Evolutionary conservation across 345 rosid species (phyloP).

Genomic region (Gossypium ekmanianum): DNA sequence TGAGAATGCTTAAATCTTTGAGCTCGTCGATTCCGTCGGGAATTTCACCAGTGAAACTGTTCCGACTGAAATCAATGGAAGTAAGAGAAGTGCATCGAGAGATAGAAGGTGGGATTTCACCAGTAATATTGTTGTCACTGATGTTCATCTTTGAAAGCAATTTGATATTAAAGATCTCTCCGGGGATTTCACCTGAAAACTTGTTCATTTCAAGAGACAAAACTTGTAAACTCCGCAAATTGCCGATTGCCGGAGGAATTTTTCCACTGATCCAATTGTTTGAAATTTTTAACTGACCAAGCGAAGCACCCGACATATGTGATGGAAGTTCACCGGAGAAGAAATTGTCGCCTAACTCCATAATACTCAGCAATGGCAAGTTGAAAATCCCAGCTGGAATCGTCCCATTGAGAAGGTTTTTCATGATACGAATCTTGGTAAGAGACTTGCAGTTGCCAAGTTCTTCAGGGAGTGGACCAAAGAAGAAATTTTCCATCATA

Average conservation of each 20-base stretch:
- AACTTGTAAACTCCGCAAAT: conserved; percentile 37
- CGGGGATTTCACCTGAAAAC: conserved; percentile 51
- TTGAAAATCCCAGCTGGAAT: conserved; percentile 71
- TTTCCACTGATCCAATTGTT: conserved; percentile 58
- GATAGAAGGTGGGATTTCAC: conserved; percentile 56
- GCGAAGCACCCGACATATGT: conserved; percentile 45
- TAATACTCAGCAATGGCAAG: conserved; percentile 37
- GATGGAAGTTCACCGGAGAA: conserved; percentile 74
- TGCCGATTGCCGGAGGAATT: conserved; percentile 65
- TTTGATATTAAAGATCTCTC: conserved; percentile 46
- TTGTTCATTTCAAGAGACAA: conserved; percentile 48
- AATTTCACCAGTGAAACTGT: conserved; percentile 53
- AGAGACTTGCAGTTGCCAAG: conserved; percentile 67
- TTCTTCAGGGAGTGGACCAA: conserved; percentile 67
- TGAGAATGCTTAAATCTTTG: conserved; percentile 51
- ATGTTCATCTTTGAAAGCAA: conserved; percentile 42
- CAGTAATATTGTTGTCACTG: conserved; percentile 54
- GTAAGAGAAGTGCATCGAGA: conserved; percentile 40
- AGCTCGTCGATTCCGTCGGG: conserved; percentile 49
- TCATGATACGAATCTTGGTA: conserved; percentile 43
- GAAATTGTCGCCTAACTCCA: conserved; percentile 59
- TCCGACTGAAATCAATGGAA: conserved; percentile 63
- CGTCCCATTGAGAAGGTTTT: conserved; percentile 55
- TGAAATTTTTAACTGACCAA: conserved; percentile 43
- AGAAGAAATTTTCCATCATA: conserved; percentile 63